A percentile compares a stretch with the other conserved stretches of the same genome.
These are phyloP conservation scores for Marsdenia floribunda DNA, from an alignment of 257 asterid species.

Conservation along the genomic window DNA sequence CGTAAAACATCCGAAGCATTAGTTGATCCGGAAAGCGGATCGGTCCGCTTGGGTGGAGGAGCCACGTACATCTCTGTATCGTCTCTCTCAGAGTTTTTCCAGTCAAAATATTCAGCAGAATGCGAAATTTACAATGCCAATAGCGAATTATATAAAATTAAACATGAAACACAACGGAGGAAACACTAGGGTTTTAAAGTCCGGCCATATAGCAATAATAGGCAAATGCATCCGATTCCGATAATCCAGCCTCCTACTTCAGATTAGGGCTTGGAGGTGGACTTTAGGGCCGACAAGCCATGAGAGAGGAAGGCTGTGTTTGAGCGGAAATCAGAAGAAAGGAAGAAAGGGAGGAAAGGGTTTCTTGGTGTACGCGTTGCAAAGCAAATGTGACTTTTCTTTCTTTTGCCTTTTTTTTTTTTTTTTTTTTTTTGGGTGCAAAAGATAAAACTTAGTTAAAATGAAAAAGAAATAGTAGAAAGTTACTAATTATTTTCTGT, in stretches of 20 bases:
- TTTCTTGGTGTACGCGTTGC: conserved; percentile 3
- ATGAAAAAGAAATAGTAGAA: no score
- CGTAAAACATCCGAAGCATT: conserved; percentile 53
- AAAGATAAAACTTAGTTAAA: no score
- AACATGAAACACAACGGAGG: not conserved
- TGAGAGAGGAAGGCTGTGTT: conserved; percentile 37
- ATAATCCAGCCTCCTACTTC: conserved; percentile 24
- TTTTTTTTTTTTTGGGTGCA: not conserved
- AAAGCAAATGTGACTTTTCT: not conserved
- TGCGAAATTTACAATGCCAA: conserved; percentile 21
- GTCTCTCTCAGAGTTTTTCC: conserved; percentile 17
- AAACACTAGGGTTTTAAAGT: conserved; percentile 11
- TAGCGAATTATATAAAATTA: conserved; percentile 5
- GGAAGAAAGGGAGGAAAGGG: conserved; percentile 10
- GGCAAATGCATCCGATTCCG: conserved; percentile 19
- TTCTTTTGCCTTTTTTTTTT: conserved; percentile 12
- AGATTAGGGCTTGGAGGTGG: conserved; percentile 6
- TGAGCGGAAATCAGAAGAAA: conserved; percentile 23
- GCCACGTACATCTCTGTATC: conserved; percentile 59
- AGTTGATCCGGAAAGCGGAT: conserved; percentile 72
- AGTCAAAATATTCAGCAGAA: conserved; percentile 28
- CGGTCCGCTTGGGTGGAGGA: conserved; percentile 78
- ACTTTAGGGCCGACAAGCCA: conserved; percentile 47
- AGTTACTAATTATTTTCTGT: no score
- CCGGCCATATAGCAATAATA: conserved; percentile 15